These are phyloP conservation scores for Inga laurina DNA, from an alignment of 306 rosid species.

Conservation along the genomic window DNA sequence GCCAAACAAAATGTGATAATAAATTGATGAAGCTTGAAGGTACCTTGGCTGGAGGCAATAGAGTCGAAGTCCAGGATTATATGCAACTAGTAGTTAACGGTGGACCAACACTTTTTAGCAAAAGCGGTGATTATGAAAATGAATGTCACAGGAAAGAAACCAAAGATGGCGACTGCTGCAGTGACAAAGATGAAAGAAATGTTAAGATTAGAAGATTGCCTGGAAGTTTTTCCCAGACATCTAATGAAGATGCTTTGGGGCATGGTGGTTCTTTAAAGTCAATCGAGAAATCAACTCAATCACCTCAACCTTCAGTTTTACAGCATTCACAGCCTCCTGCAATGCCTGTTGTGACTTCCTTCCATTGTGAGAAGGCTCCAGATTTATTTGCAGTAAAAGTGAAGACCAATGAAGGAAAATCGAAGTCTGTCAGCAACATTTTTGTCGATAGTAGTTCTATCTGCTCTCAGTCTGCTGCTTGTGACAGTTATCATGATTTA, in stretches of 20 bases:
- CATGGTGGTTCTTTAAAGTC: slow-evolving; percentile 26
- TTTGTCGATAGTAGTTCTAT: slow-evolving; percentile 10
- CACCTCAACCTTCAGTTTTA: slow-evolving; percentile 33
- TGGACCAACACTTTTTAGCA: slow-evolving; percentile 25
- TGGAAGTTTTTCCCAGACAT: slow-evolving; percentile 37
- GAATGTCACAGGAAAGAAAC: slow-evolving; percentile 28
- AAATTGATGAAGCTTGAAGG: slow-evolving; percentile 37
- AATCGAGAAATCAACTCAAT: slow-evolving; percentile 27
- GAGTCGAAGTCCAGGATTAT: slow-evolving; percentile 26
- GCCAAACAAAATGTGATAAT: slow-evolving; percentile 18
- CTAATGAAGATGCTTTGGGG: slow-evolving; percentile 30
- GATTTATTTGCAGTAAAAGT: slow-evolving; percentile 27
- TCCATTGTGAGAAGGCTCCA: slow-evolving; percentile 34
- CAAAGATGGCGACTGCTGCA: slow-evolving; percentile 28
- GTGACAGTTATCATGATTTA: slow-evolving; percentile 34
- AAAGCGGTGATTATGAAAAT: slow-evolving; percentile 27
- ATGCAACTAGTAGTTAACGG: slow-evolving; percentile 20
- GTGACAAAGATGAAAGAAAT: slow-evolving; percentile 25
- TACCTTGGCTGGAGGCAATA: slow-evolving; percentile 27
- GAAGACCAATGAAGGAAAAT: slow-evolving; percentile 19
- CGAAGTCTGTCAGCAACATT: slow-evolving; percentile 27
- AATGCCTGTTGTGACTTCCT: slow-evolving; percentile 36
- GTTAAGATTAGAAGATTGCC: slow-evolving; percentile 29
- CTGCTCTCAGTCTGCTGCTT: slow-evolving; percentile 21
- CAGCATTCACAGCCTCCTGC: slow-evolving; percentile 30